Evolutionary conservation across 257 asterid genomes (phyloP), one percentile per base, ranked within the genome.

Genomic region (Gardenia jasminoides): DNA sequence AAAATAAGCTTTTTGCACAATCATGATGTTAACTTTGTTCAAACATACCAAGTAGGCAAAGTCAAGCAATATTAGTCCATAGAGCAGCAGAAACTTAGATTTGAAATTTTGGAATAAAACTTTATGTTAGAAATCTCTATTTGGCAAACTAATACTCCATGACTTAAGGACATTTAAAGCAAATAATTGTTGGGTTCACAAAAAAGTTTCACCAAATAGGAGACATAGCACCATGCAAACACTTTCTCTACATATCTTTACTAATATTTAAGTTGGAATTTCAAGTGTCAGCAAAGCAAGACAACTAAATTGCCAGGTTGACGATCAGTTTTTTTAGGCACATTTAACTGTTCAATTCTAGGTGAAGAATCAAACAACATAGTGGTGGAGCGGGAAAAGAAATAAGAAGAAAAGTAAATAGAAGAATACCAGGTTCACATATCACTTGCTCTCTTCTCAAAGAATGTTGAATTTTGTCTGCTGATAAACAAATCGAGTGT

Each of bases 381-480:
- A n/a, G n/a, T 50, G 64, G 10, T 20, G 74, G 1, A 20, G 9
- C 26, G 36, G 20, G 61, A 56, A 58, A 10, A 66, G 3, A 20
- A 47, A 19, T 28, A 70, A 31, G 48, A 75, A 62, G 26, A 62
- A 19, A 41, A 50, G 70, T 39, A 58, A 39, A 43, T 7, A 56
- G 64, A 75, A 59, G 26, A 75, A 9, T 93, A 96, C 99, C 99
- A 96, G 94, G 83, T 96, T 96, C 68, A 98, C 98, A 85, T 93
- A 96, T 80, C 99, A 98, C 83, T 96, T 98, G 48, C 98, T 96
- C 88, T 96, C 99, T 88, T 96, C 99, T 69, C 98, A 91, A 61
- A 96, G 98, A 87, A 96, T 92, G 83, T 96, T 96, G 80, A 96
- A 96, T 81, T 96, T 96, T 56, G 99, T 96, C 88, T 96, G 99